A percentile compares a stretch with the other conserved stretches of the same genome.
These are phyloP conservation scores for Corymbia citriodora DNA, from an alignment of 441 rosid genomes.

Conservation along the genomic window DNA sequence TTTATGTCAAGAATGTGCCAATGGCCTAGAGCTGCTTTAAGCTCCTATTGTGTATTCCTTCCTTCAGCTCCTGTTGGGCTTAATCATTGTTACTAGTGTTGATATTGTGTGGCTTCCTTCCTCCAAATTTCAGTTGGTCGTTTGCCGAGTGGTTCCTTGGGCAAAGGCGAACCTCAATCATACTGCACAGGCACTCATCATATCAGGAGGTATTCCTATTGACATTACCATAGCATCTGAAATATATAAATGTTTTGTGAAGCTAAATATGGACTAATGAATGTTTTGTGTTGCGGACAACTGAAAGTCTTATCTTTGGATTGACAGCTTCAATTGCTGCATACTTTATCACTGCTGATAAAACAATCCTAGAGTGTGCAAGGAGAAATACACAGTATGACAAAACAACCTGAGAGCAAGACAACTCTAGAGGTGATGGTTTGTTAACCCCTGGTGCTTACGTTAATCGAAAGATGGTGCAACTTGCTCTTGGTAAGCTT, in stretches of 20 bases:
- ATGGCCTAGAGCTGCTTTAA: background rate
- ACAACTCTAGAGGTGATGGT: background rate
- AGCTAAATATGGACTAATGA: background rate
- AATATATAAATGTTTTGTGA: background rate
- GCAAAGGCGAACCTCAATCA: conserved; percentile 82
- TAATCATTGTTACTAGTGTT: background rate
- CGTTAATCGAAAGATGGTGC: background rate
- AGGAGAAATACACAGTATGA: conserved; percentile 42
- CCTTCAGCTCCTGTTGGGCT: background rate
- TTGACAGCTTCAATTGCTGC: conserved; percentile 51
- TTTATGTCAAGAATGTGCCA: background rate
- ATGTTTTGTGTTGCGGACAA: background rate
- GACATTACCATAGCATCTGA: background rate
- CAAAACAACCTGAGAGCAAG: conserved; percentile 21
- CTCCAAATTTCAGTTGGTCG: conserved; percentile 35
- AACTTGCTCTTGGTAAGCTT: background rate
- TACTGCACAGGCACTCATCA: conserved; percentile 75
- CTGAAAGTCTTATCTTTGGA: background rate
- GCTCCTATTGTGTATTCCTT: background rate
- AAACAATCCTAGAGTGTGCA: conserved; percentile 54
- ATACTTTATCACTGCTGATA: conserved; percentile 61
- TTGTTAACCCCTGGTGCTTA: background rate
- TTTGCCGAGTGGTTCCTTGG: conserved; percentile 65
- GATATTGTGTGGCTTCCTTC: background rate
- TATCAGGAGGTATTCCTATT: conserved; percentile 44